phyloP scores from a whole-genome alignment of 805 yeast species.

The Nakazawaea siamensis region DNA sequence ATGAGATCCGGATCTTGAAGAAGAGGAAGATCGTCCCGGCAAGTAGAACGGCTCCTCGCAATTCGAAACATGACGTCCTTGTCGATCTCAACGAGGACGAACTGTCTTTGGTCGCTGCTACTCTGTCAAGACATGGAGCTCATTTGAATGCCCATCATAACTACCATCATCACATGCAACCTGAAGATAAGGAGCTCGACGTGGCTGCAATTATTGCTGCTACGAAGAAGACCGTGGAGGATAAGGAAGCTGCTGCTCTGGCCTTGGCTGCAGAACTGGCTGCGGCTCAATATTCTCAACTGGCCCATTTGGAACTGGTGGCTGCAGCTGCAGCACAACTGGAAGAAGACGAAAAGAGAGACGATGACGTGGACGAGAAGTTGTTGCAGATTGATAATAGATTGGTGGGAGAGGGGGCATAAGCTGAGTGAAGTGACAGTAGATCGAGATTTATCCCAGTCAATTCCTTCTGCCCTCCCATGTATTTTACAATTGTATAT shows the following conservation, averaged over 20 bases:
- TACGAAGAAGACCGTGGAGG: conserved; percentile 10
- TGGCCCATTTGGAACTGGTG: conserved; percentile 9
- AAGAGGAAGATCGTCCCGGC: conserved; percentile 30
- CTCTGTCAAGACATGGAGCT: conserved; percentile 7
- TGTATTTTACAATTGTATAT: too few relatives aligned
- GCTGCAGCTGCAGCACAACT: conserved; percentile 8
- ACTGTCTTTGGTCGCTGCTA: conserved; percentile 8
- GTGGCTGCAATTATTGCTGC: conserved; percentile 11
- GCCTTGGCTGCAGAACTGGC: neutral
- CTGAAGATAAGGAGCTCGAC: conserved; percentile 10
- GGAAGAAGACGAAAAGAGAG: conserved; percentile 7
- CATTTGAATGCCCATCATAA: conserved; percentile 5
- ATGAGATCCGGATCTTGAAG: conserved; percentile 48
- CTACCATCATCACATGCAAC: conserved; percentile 9
- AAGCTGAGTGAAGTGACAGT: too few relatives aligned
- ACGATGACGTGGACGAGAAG: conserved; percentile 11
- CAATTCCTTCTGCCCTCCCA: too few relatives aligned
- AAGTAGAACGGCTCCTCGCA: conserved; percentile 8
- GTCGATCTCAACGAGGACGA: conserved; percentile 11
- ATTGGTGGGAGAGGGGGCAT: conserved; percentile 10
- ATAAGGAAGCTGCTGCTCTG: conserved; percentile 7
- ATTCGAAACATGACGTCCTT: conserved; percentile 10
- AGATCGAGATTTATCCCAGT: too few relatives aligned
- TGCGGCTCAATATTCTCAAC: conserved; percentile 8
- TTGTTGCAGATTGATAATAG: conserved; percentile 11